phyloP scores from a whole-genome alignment of 2,329 filamentous ascomycete species.

The Trichoderma atroviride region DNA sequence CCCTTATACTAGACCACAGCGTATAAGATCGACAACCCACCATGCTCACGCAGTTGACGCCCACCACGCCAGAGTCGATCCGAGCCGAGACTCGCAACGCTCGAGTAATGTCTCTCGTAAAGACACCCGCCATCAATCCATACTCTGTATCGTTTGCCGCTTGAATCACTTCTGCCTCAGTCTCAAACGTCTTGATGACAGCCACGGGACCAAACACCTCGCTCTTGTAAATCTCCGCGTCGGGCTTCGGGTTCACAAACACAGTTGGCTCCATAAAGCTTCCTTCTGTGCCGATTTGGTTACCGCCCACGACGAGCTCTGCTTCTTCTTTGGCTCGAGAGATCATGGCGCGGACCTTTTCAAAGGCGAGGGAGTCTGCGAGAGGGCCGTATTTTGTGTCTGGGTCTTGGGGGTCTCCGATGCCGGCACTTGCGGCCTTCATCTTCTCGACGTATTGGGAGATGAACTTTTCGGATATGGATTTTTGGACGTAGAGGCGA shows the following conservation, averaged over 20 bases:
- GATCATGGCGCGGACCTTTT: slow-evolving; percentile 46
- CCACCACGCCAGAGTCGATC: slow-evolving; percentile 63
- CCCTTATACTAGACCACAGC: neutral
- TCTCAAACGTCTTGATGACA: slow-evolving; percentile 51
- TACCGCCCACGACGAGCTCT: slow-evolving; percentile 28
- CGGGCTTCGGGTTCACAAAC: slow-evolving; percentile 33
- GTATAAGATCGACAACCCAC: neutral
- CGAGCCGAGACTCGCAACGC: slow-evolving; percentile 52
- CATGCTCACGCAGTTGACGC: slow-evolving; percentile 51
- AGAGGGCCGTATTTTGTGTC: slow-evolving; percentile 49
- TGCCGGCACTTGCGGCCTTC: slow-evolving; percentile 40
- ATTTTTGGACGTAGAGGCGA: slow-evolving; percentile 57
- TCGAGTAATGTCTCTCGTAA: slow-evolving; percentile 55
- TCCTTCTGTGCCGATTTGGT: slow-evolving; percentile 27
- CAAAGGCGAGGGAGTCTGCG: slow-evolving; percentile 54
- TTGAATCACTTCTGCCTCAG: slow-evolving; percentile 38
- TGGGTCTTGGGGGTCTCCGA: slow-evolving; percentile 41
- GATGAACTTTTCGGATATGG: slow-evolving; percentile 3
- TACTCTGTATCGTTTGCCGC: slow-evolving; percentile 52
- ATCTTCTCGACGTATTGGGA: neutral
- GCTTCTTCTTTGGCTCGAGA: slow-evolving; percentile 50
- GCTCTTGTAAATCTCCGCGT: slow-evolving; percentile 56
- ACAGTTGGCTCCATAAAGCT: slow-evolving; percentile 37
- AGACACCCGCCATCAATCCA: slow-evolving; percentile 59
- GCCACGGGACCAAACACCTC: slow-evolving; percentile 68